Conservation (phyloP, 2,329 filamentous ascomycete genomes). For the Arthrobotrys entomopaga region DNA sequence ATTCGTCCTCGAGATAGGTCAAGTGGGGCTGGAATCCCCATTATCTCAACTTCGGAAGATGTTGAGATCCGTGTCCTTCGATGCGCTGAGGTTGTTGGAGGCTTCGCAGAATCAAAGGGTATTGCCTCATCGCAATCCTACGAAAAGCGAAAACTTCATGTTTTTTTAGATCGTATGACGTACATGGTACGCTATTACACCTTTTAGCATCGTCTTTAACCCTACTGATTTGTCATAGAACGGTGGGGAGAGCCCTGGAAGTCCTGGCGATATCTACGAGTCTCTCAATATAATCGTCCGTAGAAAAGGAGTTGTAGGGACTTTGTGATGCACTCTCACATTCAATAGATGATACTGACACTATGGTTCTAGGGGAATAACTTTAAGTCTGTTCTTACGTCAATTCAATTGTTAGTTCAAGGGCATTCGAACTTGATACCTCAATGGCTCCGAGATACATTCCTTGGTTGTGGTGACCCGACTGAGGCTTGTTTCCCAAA, state of each 20-base stretch:
- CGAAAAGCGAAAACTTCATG: slow-evolving; percentile 74
- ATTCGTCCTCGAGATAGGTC: slow-evolving; percentile 67
- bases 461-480: slow-evolving; percentile 95
- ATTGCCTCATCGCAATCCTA: slow-evolving; percentile 71
- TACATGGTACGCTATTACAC: slow-evolving; percentile 68
- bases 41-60: slow-evolving; percentile 67
- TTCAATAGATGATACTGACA: slow-evolving; percentile 11
- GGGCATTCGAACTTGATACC: slow-evolving; percentile 82
- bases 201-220: slow-evolving; percentile 1
- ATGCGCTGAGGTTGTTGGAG: slow-evolving; percentile 83
- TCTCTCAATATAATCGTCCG: slow-evolving; percentile 86
- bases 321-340: not conserved
- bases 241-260: slow-evolving; percentile 74
- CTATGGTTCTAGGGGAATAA: slow-evolving; percentile 78
- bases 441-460: slow-evolving; percentile 94
- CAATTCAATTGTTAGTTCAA: slow-evolving; percentile 84
- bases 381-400: slow-evolving; percentile 92
- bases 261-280: slow-evolving; percentile 83
- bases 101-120: slow-evolving; percentile 85
- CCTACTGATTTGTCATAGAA: slow-evolving; percentile 58
- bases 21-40: slow-evolving; percentile 52
- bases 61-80: slow-evolving; percentile 77
- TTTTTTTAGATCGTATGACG: slow-evolving; percentile 81
- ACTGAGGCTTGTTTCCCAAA: slow-evolving; percentile 86
- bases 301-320: slow-evolving; percentile 71